Conservation (phyloP, 2,329 filamentous ascomycete genomes). For the Xylaria polymorpha region DNA sequence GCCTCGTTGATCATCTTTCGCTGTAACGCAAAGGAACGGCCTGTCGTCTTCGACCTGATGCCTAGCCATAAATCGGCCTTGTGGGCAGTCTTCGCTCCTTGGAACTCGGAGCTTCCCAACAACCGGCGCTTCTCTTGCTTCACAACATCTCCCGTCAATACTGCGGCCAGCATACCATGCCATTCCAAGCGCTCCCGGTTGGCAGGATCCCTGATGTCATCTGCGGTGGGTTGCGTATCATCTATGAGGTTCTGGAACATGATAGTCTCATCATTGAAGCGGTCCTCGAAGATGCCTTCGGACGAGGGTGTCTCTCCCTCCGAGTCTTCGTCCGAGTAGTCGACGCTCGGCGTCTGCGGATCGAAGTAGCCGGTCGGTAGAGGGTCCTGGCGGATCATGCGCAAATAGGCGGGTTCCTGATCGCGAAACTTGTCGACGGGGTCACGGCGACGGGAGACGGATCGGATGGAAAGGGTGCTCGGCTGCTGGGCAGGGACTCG, state of each 20-base stretch:
- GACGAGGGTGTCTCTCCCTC: slow-evolving; percentile 92
- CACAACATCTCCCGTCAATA: slow-evolving; percentile 95
- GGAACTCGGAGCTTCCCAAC: slow-evolving; percentile 77
- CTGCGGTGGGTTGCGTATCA: slow-evolving; percentile 88
- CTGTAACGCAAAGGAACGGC: slow-evolving; percentile 85
- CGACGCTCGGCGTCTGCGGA: slow-evolving; percentile 74
- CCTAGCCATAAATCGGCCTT: slow-evolving; percentile 89
- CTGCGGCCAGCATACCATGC: slow-evolving; percentile 97
- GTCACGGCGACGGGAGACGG: slow-evolving; percentile 61
- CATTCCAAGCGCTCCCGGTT: slow-evolving; percentile 94
- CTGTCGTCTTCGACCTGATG: slow-evolving; percentile 84
- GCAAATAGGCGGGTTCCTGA: slow-evolving; percentile 94
- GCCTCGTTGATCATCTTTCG: slow-evolving; percentile 88
- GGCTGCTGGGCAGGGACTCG: slow-evolving; percentile 58
- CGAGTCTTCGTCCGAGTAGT: slow-evolving; percentile 80
- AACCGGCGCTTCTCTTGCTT: slow-evolving; percentile 97
- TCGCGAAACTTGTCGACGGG: slow-evolving; percentile 68
- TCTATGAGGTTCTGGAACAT: slow-evolving; percentile 78
- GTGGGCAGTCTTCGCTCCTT: slow-evolving; percentile 71
- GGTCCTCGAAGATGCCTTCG: slow-evolving; percentile 85
- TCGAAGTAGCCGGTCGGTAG: slow-evolving; percentile 76
- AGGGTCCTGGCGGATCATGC: slow-evolving; percentile 83
- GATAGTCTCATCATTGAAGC: slow-evolving; percentile 90
- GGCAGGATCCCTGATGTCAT: slow-evolving; percentile 87
- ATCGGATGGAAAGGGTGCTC: slow-evolving; percentile 55